These are phyloP conservation scores for Trametopsis cervina DNA, from an alignment of 768 basidiomycete genomes.

Conservation along the genomic window DNA sequence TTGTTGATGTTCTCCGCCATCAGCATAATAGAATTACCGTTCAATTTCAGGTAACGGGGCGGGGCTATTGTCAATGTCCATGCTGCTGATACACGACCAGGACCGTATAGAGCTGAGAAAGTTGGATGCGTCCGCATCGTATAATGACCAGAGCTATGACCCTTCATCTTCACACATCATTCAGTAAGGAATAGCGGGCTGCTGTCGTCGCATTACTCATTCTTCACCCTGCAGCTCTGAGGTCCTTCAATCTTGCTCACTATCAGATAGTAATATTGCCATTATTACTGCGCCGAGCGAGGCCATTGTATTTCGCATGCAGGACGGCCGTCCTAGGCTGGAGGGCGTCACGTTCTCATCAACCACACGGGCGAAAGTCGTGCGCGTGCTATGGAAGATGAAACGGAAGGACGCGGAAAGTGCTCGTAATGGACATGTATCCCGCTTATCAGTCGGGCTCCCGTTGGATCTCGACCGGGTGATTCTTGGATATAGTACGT, in stretches of 20 bases:
- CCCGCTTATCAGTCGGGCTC: slow-evolving; percentile 18
- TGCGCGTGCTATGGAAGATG: slow-evolving; percentile 22
- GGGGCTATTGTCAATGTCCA: neutral
- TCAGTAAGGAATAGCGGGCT: too few species aligned
- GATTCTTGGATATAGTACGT: slow-evolving; percentile 41
- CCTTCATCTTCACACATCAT: neutral
- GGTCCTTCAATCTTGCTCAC: neutral
- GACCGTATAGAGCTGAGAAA: slow-evolving; percentile 15
- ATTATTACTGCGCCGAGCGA: slow-evolving; percentile 2
- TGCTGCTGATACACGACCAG: slow-evolving; percentile 10
- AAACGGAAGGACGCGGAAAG: slow-evolving; percentile 2
- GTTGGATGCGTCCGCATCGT: slow-evolving; percentile 16
- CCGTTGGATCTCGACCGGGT: slow-evolving; percentile 54
- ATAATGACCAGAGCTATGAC: slow-evolving; percentile 10
- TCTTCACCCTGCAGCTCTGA: too few species aligned
- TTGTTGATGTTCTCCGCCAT: slow-evolving; percentile 15
- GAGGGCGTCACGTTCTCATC: slow-evolving; percentile 3
- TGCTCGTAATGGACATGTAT: neutral
- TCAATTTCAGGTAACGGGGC: slow-evolving; percentile 15
- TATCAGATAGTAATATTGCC: neutral
- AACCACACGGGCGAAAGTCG: neutral
- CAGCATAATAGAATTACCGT: slow-evolving; percentile 13
- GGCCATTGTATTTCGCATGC: slow-evolving; percentile 18
- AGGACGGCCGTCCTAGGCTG: slow-evolving; percentile 15
- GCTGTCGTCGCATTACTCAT: too few species aligned